A percentile compares a stretch with the other conserved stretches of the same genome.
phyloP scores from a whole-genome alignment of 495 filamentous ascomycete species.

The Aspergillus wentii region DNA sequence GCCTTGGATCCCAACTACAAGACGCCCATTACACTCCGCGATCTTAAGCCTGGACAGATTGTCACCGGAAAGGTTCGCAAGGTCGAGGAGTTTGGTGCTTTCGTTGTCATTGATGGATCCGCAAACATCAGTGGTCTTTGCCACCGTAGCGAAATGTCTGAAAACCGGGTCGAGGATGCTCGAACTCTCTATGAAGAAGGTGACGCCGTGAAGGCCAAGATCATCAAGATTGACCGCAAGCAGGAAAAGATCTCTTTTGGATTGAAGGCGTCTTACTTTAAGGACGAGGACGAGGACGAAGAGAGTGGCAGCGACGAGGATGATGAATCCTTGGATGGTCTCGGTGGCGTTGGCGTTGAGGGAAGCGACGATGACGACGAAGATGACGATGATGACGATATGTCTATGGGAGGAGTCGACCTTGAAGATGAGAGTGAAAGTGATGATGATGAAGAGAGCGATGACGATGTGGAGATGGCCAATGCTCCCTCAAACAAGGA shows the following conservation, averaged over 20 bases:
- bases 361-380: constrained; percentile 29
- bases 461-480: constrained; percentile 31
- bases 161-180: constrained; percentile 71
- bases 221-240: constrained; percentile 70
- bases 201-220: constrained; percentile 83
- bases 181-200: constrained; percentile 80
- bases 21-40: constrained; percentile 59
- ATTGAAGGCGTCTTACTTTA: constrained; percentile 87
- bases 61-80: constrained; percentile 87
- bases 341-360: constrained; percentile 41
- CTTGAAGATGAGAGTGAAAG: constrained; percentile 47
- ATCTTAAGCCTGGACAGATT: constrained; percentile 71
- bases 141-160: constrained; percentile 85
- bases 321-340: constrained; percentile 39
- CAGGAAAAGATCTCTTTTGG: constrained; percentile 79
- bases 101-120: constrained; percentile 83
- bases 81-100: constrained; percentile 91
- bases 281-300: constrained; percentile 54
- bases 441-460: constrained; percentile 31
- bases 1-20: constrained; percentile 75
- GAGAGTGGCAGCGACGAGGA: constrained; percentile 46
- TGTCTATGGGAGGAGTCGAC: constrained; percentile 48
- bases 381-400: constrained; percentile 42
- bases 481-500: constrained; percentile 20
- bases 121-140: constrained; percentile 86